A percentile compares a stretch with the other conserved stretches of the same genome.
Conservation (phyloP, 1,284 basidiomycete genomes). For the Dichomitus squalens region DNA sequence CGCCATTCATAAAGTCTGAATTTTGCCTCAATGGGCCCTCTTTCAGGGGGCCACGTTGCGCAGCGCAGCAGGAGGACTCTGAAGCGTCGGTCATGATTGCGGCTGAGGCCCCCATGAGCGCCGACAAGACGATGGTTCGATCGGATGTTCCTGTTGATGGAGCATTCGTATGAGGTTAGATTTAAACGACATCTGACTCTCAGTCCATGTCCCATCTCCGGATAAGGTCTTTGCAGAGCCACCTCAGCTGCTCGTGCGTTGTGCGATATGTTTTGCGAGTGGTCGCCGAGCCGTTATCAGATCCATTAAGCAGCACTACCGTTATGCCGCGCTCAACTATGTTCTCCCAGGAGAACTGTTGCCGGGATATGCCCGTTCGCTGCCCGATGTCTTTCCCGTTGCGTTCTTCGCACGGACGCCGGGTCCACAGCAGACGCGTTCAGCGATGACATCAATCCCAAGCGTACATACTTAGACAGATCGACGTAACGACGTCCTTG, state of each 20-base stretch:
- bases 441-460: constrained; percentile 16
- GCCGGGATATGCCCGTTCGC: too few species aligned
- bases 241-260: not conserved
- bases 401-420: constrained; percentile 16
- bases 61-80: not conserved
- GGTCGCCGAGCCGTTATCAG: constrained; percentile 4
- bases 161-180: constrained; percentile 8
- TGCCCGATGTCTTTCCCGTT: not conserved
- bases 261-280: not conserved
- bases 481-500: not conserved
- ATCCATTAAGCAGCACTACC: not conserved
- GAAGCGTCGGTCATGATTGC: not conserved
- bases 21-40: not conserved
- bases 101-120: not conserved
- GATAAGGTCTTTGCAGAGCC: not conserved
- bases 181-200: not conserved
- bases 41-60: not conserved
- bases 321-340: too few species aligned
- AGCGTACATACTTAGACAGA: too few species aligned
- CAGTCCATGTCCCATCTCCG: not conserved
- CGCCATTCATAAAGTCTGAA: not conserved
- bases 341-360: too few species aligned
- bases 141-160: constrained; percentile 20
- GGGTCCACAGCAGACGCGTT: constrained; percentile 4
- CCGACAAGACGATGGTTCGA: constrained; percentile 10